Base-by-base conservation (phyloP, 1,284 basidiomycete species). In the Puccinia polysora region DNA sequence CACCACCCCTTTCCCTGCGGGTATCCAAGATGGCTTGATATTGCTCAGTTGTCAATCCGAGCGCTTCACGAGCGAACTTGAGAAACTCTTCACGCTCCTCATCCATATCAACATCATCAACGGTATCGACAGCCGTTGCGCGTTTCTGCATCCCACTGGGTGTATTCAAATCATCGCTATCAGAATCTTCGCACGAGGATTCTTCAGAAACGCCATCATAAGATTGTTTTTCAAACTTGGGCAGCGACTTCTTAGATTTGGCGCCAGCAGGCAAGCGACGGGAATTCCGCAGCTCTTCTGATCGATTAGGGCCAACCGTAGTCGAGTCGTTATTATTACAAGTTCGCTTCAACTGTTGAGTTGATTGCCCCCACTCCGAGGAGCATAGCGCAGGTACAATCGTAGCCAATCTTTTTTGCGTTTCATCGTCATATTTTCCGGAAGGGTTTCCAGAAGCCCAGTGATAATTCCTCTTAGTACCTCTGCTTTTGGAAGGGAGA, bases 71-170 rank as follows among this genome's bases (percentile, higher is more conserved):
- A 12, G 93, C 89, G 80, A 97, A 97, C 79, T 90, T 88, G 53
- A 97, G 81, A 76, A 96, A 97, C 75, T 95, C 93, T 74, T 89
- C 90, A 79, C 90, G 85, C 80, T 97, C 93, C 76, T 89, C 87
- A 20, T 84, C 85, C 87, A 96, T 93, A 75, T 93, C 88, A 52
- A 91, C 84, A 76, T 92, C 76, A 18, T 90, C 81, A n/a, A 75
- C 75, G 20, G 70, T 36, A n/a, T 73, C 73, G 12, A 71, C 18
- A 18, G 72, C 40, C 36, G 63, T 55, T 1, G 36, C 63, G 20
- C 74, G 75, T 25, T 60, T 60, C 18, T 68, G 40, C 23, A 64
- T 49, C 20, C 70, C 36, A 20, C 74, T 75, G n/a, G 69, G 32
- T 36, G 73, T 76, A 18, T 79, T 78, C 58, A 58, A 72, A 59